Percentiles rank a stretch among this genome's conserved stretches.
These are phyloP conservation scores for Leccinum broughii DNA, from an alignment of 768 basidiomycete species.

Conservation along the genomic window DNA sequence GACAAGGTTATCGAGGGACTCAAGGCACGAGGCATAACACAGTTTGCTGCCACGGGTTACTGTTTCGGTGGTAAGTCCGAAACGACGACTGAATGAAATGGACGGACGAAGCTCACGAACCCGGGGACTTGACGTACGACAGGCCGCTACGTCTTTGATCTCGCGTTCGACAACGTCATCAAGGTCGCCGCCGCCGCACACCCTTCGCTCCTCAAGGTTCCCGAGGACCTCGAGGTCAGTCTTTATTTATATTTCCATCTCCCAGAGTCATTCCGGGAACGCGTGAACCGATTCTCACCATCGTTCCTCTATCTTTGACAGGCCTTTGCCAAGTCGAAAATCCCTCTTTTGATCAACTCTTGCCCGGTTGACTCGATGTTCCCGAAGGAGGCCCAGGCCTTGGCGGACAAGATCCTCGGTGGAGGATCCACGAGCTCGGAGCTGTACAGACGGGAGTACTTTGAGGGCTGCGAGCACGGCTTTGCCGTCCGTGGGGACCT, in stretches of 20 bases:
- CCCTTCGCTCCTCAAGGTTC: slow-evolving; percentile 60
- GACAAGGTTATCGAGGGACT: slow-evolving; percentile 58
- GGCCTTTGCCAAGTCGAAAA: slow-evolving; percentile 50
- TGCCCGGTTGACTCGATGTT: slow-evolving; percentile 56
- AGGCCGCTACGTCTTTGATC: slow-evolving; percentile 46
- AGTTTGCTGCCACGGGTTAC: slow-evolving; percentile 63
- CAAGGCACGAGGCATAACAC: slow-evolving; percentile 56
- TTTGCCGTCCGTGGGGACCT: slow-evolving; percentile 55
- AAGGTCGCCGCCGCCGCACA: slow-evolving; percentile 53
- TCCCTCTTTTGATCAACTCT: slow-evolving; percentile 68
- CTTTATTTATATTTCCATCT: background rate
- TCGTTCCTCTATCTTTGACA: slow-evolving; percentile 20
- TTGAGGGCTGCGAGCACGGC: slow-evolving; percentile 48
- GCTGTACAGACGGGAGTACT: slow-evolving; percentile 34
- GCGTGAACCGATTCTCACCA: background rate
- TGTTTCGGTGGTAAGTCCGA: slow-evolving; percentile 60
- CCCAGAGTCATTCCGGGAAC: background rate
- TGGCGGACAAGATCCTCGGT: slow-evolving; percentile 53
- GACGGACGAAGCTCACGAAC: background rate
- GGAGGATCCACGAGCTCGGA: slow-evolving; percentile 44
- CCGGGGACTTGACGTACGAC: background rate
- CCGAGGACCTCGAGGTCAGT: slow-evolving; percentile 61
- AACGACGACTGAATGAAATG: background rate
- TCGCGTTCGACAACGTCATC: slow-evolving; percentile 56
- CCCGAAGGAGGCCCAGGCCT: slow-evolving; percentile 43